Evolutionary conservation across 2,329 filamentous ascomycete genomes (phyloP).

Genomic region (Exophiala xenobiotica): DNA sequence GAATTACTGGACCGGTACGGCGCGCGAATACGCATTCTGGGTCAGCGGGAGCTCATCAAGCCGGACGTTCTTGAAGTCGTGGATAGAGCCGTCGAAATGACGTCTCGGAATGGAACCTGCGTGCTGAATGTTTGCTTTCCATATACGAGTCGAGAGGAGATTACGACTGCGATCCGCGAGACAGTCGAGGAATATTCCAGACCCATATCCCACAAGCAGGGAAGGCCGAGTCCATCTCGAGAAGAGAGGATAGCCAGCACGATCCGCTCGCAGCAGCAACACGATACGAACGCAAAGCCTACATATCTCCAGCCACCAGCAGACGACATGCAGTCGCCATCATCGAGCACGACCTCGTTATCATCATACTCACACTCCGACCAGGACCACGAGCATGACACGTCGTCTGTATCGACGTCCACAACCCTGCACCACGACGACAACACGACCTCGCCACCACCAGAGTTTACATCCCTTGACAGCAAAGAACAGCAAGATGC

Average conservation of each 20-base stretch:
- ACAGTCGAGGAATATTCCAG: conserved; percentile 85
- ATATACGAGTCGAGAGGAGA: conserved; percentile 94
- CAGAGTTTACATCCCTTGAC: neutral
- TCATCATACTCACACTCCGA: conserved; percentile 24
- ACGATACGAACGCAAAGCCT: conserved; percentile 32
- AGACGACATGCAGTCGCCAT: conserved; percentile 17
- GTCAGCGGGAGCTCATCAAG: conserved; percentile 78
- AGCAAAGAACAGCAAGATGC: conserved; percentile 1
- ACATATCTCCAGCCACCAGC: conserved; percentile 37
- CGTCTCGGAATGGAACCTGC: conserved; percentile 76
- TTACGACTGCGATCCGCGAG: conserved; percentile 81
- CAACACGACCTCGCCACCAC: conserved; percentile 15
- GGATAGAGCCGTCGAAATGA: conserved; percentile 81
- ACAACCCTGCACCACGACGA: conserved; percentile 5
- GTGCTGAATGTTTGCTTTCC: conserved; percentile 95
- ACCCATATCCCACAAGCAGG: conserved; percentile 56
- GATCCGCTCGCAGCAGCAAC: conserved; percentile 67
- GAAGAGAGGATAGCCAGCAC: conserved; percentile 84
- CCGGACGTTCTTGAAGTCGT: conserved; percentile 86
- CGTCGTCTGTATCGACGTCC: conserved; percentile 12
- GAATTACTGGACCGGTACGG: conserved; percentile 91
- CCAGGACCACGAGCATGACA: conserved; percentile 19
- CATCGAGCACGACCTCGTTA: conserved; percentile 28
- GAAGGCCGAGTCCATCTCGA: conserved; percentile 70
- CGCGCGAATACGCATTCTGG: conserved; percentile 79